A percentile compares a stretch with the other conserved stretches of the same genome.
Conservation (phyloP, 2,329 filamentous ascomycete genomes). For the Fusarium sp. region DNA sequence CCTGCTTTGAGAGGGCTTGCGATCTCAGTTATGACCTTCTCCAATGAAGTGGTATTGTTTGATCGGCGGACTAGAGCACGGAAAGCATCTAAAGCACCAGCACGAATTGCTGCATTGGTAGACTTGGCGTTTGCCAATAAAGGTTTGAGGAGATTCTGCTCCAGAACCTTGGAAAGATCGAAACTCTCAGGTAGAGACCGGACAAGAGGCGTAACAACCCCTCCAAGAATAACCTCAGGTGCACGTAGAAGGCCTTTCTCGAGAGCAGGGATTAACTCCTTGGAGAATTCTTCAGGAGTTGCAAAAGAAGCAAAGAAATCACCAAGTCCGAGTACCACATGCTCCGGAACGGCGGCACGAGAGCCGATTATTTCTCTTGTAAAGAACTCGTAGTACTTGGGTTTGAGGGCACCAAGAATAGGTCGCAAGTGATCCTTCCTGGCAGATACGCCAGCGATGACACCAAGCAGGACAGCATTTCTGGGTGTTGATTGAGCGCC, state of each 20-base stretch:
- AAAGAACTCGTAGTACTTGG: slow-evolving; percentile 84
- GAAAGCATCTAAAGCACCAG: slow-evolving; percentile 81
- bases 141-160: slow-evolving; percentile 82
- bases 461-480: slow-evolving; percentile 83
- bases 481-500: slow-evolving; percentile 71
- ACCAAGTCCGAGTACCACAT: slow-evolving; percentile 77
- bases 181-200: slow-evolving; percentile 74
- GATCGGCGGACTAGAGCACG: slow-evolving; percentile 74
- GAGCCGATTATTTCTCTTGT: slow-evolving; percentile 87
- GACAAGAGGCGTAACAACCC: slow-evolving; percentile 80
- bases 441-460: slow-evolving; percentile 87
- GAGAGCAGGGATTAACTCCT: slow-evolving; percentile 80
- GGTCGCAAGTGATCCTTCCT: slow-evolving; percentile 74
- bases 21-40: slow-evolving; percentile 81
- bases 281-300: slow-evolving; percentile 78
- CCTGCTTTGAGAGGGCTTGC: slow-evolving; percentile 82
- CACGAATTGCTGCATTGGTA: slow-evolving; percentile 81
- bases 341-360: slow-evolving; percentile 74
- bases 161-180: slow-evolving; percentile 82
- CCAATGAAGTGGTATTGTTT: slow-evolving; percentile 67
- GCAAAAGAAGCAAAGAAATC: slow-evolving; percentile 88
- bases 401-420: slow-evolving; percentile 73
- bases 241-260: slow-evolving; percentile 91
- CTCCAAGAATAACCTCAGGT: slow-evolving; percentile 88
- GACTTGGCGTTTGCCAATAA: slow-evolving; percentile 93